Evolutionary conservation across 140 eudicot genomes (phyloP).

Genomic region (Oenanthe javanica): DNA sequence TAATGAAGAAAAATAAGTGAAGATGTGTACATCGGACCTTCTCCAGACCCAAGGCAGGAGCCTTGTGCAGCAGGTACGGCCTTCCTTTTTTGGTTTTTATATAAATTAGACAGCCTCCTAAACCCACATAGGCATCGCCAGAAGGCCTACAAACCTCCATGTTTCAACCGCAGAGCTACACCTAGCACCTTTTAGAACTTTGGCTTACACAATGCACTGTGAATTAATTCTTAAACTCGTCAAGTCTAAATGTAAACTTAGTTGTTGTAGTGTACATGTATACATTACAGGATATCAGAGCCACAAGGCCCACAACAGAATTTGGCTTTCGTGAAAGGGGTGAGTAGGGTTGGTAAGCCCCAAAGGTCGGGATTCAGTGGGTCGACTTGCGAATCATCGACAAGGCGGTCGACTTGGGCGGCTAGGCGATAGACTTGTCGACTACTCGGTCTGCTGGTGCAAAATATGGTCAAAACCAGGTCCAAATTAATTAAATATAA

Average conservation of each 20-base stretch:
- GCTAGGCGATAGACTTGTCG: too few relatives aligned
- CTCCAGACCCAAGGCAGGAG: too few relatives aligned
- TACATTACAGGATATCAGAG: not conserved
- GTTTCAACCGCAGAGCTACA: not conserved
- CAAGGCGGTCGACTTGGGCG: too few relatives aligned
- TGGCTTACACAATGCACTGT: not conserved
- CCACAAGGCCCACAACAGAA: not conserved
- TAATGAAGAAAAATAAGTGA: too few relatives aligned
- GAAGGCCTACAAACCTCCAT: not conserved
- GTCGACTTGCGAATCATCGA: too few relatives aligned
- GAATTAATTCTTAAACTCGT: not conserved
- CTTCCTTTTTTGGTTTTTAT: too few relatives aligned
- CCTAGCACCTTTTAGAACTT: not conserved
- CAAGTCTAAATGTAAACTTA: not conserved
- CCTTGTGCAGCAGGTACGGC: too few relatives aligned
- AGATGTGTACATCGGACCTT: too few relatives aligned
- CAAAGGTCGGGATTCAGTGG: too few relatives aligned
- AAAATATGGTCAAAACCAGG: too few relatives aligned
- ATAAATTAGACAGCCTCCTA: not conserved
- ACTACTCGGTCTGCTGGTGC: too few relatives aligned
- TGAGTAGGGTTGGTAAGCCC: not conserved
- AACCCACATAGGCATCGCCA: not conserved
- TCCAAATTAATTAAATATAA: too few relatives aligned
- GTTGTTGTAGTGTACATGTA: not conserved
- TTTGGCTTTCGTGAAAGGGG: not conserved